Percentiles rank a stretch among this genome's conserved stretches.
Conservation (phyloP, 225 moss, liverwort and hornwort species). For the Bryum argenteum region DNA sequence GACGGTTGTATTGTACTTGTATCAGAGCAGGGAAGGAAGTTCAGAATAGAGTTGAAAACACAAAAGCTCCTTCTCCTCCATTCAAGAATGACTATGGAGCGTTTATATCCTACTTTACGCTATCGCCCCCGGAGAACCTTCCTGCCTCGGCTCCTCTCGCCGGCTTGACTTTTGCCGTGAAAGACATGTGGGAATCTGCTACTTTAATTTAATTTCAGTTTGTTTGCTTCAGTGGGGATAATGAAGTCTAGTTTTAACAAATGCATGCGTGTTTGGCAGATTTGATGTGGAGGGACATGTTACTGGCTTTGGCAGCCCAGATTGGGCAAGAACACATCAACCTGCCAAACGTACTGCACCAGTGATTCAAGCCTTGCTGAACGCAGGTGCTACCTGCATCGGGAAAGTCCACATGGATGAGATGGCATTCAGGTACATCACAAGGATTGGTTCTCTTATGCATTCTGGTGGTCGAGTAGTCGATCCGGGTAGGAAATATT, state of each 20-base stretch:
- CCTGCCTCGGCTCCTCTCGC: slow-evolving; percentile 59
- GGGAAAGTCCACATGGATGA: slow-evolving; percentile 95
- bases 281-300: slow-evolving; percentile 80
- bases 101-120: slow-evolving; percentile 69
- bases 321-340: slow-evolving; percentile 69
- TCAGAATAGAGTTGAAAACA: slow-evolving; percentile 1
- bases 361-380: slow-evolving; percentile 64
- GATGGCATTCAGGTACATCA: slow-evolving; percentile 79
- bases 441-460: slow-evolving; percentile 22
- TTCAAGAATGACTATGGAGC: slow-evolving; percentile 64
- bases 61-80: background rate
- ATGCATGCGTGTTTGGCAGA: slow-evolving; percentile 43
- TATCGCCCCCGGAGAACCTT: slow-evolving; percentile 61
- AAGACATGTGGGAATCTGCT: slow-evolving; percentile 66
- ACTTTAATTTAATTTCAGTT: slow-evolving; percentile 5
- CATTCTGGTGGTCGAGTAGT: slow-evolving; percentile 5
- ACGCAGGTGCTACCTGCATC: slow-evolving; percentile 79
- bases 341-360: slow-evolving; percentile 72
- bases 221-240: slow-evolving; percentile 12
- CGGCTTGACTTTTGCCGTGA: slow-evolving; percentile 84
- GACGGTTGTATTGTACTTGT: slow-evolving; percentile 18
- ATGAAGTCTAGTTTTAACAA: background rate
- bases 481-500: background rate
- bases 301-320: slow-evolving; percentile 83
- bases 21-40: slow-evolving; percentile 28